phyloP scores from a whole-genome alignment of 768 basidiomycete species.

The Russula abietina region DNA sequence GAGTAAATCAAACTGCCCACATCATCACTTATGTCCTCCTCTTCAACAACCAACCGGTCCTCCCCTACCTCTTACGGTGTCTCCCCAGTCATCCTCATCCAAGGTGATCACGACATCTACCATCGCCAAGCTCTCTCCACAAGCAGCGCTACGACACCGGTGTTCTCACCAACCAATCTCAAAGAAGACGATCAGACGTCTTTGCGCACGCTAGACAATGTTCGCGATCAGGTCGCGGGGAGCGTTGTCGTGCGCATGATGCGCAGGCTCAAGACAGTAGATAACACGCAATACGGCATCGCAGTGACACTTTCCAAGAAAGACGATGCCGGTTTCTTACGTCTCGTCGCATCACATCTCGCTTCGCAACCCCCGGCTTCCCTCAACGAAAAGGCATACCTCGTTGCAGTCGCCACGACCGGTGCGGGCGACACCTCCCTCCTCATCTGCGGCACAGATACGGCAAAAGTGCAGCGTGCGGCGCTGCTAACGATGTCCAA shows the following conservation, averaged over 20 bases:
- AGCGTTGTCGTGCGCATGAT: constrained; percentile 51
- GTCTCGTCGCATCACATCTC: constrained; percentile 46
- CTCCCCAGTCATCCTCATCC: constrained; percentile 7
- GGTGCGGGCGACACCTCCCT: constrained; percentile 36
- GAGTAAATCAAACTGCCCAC: constrained; percentile 35
- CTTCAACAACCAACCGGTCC: constrained; percentile 8
- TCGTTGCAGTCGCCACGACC: constrained; percentile 52
- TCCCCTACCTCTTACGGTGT: constrained; percentile 23
- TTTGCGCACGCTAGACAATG: constrained; percentile 50
- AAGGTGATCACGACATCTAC: neutral
- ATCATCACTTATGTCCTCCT: constrained; percentile 7
- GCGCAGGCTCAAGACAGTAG: constrained; percentile 42
- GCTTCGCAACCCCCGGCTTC: constrained; percentile 42
- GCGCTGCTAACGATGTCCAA: constrained; percentile 59
- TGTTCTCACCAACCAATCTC: constrained; percentile 11
- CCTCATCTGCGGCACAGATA: constrained; percentile 52
- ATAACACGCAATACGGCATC: constrained; percentile 56
- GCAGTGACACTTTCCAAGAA: constrained; percentile 51
- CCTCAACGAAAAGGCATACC: constrained; percentile 35
- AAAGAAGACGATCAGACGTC: constrained; percentile 5
- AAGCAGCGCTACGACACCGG: constrained; percentile 20
- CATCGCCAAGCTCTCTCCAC: constrained; percentile 15
- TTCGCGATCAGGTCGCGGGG: constrained; percentile 54
- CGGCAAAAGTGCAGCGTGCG: constrained; percentile 58
- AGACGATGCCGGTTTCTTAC: constrained; percentile 52